phyloP scores from a whole-genome alignment of 305 asterid genomes.

The Fraxinus velutina region DNA sequence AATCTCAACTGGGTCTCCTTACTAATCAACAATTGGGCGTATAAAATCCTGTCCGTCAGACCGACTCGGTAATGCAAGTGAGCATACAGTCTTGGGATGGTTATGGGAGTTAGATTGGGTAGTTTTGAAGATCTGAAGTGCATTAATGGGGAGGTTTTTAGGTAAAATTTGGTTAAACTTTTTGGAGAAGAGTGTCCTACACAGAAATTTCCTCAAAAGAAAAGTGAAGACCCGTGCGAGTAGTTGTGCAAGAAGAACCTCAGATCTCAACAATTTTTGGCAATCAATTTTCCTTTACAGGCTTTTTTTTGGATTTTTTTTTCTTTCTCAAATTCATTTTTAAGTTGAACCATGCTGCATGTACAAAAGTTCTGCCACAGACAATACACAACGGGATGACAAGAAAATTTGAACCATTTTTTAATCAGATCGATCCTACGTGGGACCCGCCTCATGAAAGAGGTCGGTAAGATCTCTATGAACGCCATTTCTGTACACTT shows the following conservation, averaged over 20 bases:
- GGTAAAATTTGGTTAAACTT: not conserved
- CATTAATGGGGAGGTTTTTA: not conserved
- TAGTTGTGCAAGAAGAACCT: not conserved
- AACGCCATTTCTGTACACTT: too few relatives aligned
- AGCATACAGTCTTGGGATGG: slow-evolving; percentile 14
- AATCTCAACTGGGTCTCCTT: slow-evolving; percentile 23
- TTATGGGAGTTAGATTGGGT: slow-evolving; percentile 12
- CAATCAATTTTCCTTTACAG: not conserved
- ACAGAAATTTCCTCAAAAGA: not conserved
- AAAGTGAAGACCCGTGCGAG: not conserved
- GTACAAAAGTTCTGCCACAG: too few relatives aligned
- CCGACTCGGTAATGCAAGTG: slow-evolving; percentile 9
- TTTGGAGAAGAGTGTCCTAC: not conserved
- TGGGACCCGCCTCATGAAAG: too few relatives aligned
- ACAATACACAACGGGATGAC: too few relatives aligned
- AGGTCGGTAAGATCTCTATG: too few relatives aligned
- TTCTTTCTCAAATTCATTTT: too few relatives aligned
- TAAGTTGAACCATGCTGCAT: too few relatives aligned
- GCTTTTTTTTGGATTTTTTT: not conserved
- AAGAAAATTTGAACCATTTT: too few relatives aligned
- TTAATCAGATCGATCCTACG: too few relatives aligned
- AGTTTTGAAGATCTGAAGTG: slow-evolving; percentile 29
- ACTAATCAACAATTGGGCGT: slow-evolving; percentile 5
- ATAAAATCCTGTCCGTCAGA: slow-evolving; percentile 19
- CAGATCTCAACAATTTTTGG: not conserved